Conservation (phyloP, 371 early-diverging fungal genomes). For the Vairimorpha apis region DNA sequence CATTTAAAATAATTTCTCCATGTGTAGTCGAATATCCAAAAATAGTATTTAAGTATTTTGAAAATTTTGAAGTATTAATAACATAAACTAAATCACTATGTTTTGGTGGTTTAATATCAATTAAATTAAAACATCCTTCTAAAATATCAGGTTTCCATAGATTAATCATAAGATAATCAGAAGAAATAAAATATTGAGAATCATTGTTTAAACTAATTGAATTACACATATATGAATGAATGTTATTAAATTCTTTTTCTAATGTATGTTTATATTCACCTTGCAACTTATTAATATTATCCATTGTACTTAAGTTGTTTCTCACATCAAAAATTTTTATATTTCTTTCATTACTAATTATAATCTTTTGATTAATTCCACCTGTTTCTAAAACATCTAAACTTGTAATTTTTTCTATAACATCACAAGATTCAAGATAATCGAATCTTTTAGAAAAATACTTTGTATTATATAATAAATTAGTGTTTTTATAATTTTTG, state of each 20-base stretch:
- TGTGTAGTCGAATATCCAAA: slow-evolving; percentile 95
- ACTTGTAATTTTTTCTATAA: slow-evolving; percentile 96
- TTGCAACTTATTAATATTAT: slow-evolving; percentile 10
- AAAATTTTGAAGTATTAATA: slow-evolving; percentile 94
- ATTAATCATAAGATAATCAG: slow-evolving; percentile 93
- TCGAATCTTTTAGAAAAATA: slow-evolving; percentile 86
- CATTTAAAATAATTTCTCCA: slow-evolving; percentile 86
- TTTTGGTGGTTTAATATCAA: slow-evolving; percentile 95
- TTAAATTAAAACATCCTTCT: slow-evolving; percentile 64
- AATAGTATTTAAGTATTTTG: slow-evolving; percentile 79
- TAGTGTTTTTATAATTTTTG: slow-evolving; percentile 2
- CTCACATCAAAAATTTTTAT: slow-evolving; percentile 54
- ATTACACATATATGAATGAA: slow-evolving; percentile 96
- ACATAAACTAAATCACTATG: slow-evolving; percentile 97
- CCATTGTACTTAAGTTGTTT: slow-evolving; percentile 10
- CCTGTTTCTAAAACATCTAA: slow-evolving; percentile 74
- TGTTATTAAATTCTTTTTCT: slow-evolving; percentile 71
- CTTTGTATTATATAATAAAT: slow-evolving; percentile 1
- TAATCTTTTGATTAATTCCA: slow-evolving; percentile 32
- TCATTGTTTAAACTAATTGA: slow-evolving; percentile 92
- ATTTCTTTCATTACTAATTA: slow-evolving; percentile 56
- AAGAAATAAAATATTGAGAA: slow-evolving; percentile 85
- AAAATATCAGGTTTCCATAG: slow-evolving; percentile 80
- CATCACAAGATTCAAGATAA: slow-evolving; percentile 93
- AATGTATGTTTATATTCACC: neutral